Evolutionary conservation across 768 basidiomycete species (phyloP), one percentile per base, ranked within the genome.

Genomic region (Rhodosporidiobolus sp.): DNA sequence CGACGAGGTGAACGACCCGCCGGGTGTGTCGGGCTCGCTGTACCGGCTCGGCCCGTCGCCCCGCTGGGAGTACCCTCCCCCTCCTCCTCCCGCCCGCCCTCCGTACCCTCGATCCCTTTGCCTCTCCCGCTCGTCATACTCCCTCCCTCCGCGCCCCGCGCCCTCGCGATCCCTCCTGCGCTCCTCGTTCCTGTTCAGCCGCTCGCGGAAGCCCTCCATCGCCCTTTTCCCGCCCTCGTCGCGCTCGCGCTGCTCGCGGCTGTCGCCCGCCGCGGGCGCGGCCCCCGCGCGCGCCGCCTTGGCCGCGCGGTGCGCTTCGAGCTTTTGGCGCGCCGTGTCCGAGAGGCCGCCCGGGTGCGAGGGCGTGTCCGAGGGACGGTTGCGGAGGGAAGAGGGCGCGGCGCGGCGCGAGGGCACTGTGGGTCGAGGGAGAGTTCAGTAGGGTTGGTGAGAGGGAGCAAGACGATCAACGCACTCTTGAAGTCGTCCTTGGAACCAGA

Each of bases 321-420:
- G 81, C 69, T 86, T 82, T 74, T 85, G 84, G 28, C 88, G 84
- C 22, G 88, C 92, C 1, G 83, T 82, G 35, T 91, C 90, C 1
- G 92, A 90, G 28, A 99, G 83, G 24, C 95, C 95, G 49, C 91
- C 90, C 5, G 91, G 89, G 79, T 94, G 91, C 28, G 94, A 95
- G 0, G 95, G 95, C 0, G 95, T 98, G 76, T 96, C 95, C 76
- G 90, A 89, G 0, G 88, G 90, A 70, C 90, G 84, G 71, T 90
- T 88, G 10, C 95, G 86, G 4, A 85, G 79, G 77, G 89, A 87
- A n/a, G 83, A 81, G 22, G 83, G 83, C 69, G 93, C 69, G 19
- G 69, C 49, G 20, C 68, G 94, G 30, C 94, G 80, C 50, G 81
- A 85, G 0, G 94, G 94, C 28, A 97, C 94, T 96, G 69, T 11